Evolutionary conservation across 2,329 filamentous ascomycete species (phyloP).

Genomic region (Metarhizium brunneum): DNA sequence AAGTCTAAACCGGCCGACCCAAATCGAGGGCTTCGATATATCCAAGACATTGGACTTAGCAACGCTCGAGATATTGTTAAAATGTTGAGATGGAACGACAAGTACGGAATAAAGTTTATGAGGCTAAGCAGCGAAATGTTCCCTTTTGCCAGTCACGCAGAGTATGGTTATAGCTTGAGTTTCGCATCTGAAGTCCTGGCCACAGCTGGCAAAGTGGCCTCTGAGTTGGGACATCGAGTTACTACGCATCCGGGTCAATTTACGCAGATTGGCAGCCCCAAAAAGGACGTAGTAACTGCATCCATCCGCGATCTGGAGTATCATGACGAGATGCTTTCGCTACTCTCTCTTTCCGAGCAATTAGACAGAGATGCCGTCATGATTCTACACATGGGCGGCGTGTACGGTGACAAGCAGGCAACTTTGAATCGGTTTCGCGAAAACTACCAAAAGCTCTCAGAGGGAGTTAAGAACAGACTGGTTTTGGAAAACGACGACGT

Average conservation of each 20-base stretch:
- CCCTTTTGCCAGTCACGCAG: constrained; percentile 81
- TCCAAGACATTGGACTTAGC: constrained; percentile 67
- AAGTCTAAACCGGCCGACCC: constrained; percentile 58
- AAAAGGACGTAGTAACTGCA: constrained; percentile 64
- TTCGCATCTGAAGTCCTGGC: constrained; percentile 74
- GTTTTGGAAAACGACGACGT: constrained; percentile 96
- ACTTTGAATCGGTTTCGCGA: constrained; percentile 69
- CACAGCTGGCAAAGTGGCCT: constrained; percentile 68
- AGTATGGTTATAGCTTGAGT: constrained; percentile 76
- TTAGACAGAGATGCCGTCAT: constrained; percentile 80
- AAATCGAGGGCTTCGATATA: constrained; percentile 58
- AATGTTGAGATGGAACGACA: constrained; percentile 86
- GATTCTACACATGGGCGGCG: constrained; percentile 88
- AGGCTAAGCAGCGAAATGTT: constrained; percentile 94
- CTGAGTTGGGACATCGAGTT: constrained; percentile 70
- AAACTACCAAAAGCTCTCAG: constrained; percentile 60
- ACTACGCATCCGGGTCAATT: constrained; percentile 91
- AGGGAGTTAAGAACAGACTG: constrained; percentile 66
- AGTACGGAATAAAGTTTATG: constrained; percentile 86
- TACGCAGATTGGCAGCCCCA: constrained; percentile 81
- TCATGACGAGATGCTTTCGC: constrained; percentile 73
- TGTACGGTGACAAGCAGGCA: constrained; percentile 76
- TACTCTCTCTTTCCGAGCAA: constrained; percentile 70
- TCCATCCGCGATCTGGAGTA: constrained; percentile 78
- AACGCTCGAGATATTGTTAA: constrained; percentile 79